Conservation (phyloP, 108 stramenopile genomes). For the Stephanodiscus minutulus region DNA sequence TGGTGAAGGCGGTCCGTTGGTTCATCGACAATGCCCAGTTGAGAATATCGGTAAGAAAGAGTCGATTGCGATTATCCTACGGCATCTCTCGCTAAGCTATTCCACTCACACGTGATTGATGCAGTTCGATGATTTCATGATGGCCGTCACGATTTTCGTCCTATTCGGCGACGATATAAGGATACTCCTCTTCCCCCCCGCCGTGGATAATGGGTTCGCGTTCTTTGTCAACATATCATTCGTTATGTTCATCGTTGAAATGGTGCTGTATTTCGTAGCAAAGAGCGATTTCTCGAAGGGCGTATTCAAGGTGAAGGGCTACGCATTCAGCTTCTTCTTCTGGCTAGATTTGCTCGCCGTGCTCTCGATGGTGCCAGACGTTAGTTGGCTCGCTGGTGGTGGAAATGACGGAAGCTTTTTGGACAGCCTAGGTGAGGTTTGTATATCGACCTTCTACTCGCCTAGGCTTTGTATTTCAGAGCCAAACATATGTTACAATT, state of each 20-base stretch:
- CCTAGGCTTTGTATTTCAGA: not conserved
- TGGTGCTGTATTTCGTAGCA: constrained; percentile 52
- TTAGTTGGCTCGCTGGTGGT: constrained; percentile 55
- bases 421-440: constrained; percentile 35
- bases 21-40: constrained; percentile 50
- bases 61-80: not conserved
- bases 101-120: not conserved
- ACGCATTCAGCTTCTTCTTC: constrained; percentile 72
- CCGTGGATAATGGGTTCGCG: constrained; percentile 55
- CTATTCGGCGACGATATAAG: constrained; percentile 67
- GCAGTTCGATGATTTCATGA: constrained; percentile 65
- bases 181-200: constrained; percentile 47
- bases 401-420: constrained; percentile 31
- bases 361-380: constrained; percentile 65
- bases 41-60: constrained; percentile 52
- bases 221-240: constrained; percentile 56
- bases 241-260: constrained; percentile 57
- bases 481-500: not conserved
- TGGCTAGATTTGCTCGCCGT: constrained; percentile 72
- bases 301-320: constrained; percentile 44
- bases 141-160: constrained; percentile 62
- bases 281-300: constrained; percentile 57
- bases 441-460: not conserved
- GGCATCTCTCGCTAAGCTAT: not conserved
- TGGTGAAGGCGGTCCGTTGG: constrained; percentile 42